These are phyloP conservation scores for Stenocarpella maydis DNA, from an alignment of 2,329 filamentous ascomycete genomes.

Conservation along the genomic window DNA sequence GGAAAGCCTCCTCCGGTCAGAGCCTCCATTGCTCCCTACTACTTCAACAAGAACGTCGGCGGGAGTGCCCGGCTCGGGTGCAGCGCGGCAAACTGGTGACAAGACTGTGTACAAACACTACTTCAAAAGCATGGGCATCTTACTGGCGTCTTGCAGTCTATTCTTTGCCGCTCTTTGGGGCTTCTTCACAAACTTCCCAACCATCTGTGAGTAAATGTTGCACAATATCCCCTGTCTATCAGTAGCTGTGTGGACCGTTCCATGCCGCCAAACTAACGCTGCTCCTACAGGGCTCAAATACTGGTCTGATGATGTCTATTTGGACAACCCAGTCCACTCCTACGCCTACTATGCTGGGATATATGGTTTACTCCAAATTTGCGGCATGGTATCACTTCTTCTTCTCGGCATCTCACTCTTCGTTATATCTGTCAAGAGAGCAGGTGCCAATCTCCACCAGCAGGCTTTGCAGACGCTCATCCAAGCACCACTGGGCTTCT, in stretches of 20 bases:
- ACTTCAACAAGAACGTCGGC: not conserved
- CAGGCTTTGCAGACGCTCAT: constrained; percentile 46
- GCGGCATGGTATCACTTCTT: constrained; percentile 36
- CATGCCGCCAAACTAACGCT: not conserved
- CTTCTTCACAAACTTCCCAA: constrained; percentile 43
- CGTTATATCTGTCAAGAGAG: constrained; percentile 42
- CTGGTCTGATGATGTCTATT: constrained; percentile 40
- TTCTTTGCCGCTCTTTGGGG: constrained; percentile 41
- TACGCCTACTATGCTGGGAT: constrained; percentile 40
- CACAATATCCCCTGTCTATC: too few relatives aligned
- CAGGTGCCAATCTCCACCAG: constrained; percentile 46
- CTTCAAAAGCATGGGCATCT: constrained; percentile 41
- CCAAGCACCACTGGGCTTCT: constrained; percentile 51
- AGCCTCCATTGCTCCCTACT: constrained; percentile 32
- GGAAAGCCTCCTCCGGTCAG: not conserved
- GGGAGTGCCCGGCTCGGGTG: not conserved
- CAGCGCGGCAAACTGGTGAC: constrained; percentile 21
- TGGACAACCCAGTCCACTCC: constrained; percentile 29
- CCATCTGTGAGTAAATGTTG: constrained; percentile 42
- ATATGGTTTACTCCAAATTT: constrained; percentile 38
- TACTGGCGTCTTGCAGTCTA: constrained; percentile 23
- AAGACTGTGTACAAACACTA: constrained; percentile 47
- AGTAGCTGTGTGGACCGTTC: too few relatives aligned
- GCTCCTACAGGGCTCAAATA: constrained; percentile 42
- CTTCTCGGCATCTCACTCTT: constrained; percentile 34